These are phyloP conservation scores for Aspergillus brunneoviolaceus DNA, from an alignment of 2,329 filamentous ascomycete genomes.

Conservation along the genomic window DNA sequence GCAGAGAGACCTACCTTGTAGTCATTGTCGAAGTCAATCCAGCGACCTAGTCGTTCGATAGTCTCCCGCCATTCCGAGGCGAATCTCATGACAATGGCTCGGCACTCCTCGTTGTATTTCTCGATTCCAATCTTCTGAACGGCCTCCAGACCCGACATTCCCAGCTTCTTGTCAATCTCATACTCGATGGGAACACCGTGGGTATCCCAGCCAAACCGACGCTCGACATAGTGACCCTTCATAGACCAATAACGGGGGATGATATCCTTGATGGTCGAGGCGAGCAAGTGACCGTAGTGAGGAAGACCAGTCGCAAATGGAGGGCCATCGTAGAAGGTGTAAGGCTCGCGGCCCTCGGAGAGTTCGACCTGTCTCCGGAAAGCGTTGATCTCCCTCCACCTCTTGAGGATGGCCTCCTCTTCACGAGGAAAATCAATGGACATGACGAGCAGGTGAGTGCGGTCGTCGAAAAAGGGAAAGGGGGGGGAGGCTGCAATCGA, in stretches of 20 bases:
- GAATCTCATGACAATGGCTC: slow-evolving; percentile 90
- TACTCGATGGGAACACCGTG: slow-evolving; percentile 94
- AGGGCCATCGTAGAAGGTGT: slow-evolving; percentile 92
- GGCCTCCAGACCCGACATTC: slow-evolving; percentile 82
- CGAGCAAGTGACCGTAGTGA: slow-evolving; percentile 75
- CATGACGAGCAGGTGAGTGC: slow-evolving; percentile 52
- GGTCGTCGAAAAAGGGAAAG: slow-evolving; percentile 16
- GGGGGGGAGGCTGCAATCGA: slow-evolving; percentile 8
- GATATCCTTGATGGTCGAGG: slow-evolving; percentile 95
- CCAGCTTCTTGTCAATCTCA: slow-evolving; percentile 95
- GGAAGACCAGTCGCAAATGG: slow-evolving; percentile 72
- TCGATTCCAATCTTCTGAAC: slow-evolving; percentile 82
- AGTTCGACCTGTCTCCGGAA: slow-evolving; percentile 87
- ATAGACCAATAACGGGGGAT: slow-evolving; percentile 97
- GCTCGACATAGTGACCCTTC: slow-evolving; percentile 90
- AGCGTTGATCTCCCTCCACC: slow-evolving; percentile 89
- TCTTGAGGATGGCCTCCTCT: slow-evolving; percentile 78
- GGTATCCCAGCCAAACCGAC: slow-evolving; percentile 93
- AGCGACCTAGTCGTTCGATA: slow-evolving; percentile 83
- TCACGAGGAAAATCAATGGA: slow-evolving; percentile 91
- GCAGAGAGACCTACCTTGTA: slow-evolving; percentile 65
- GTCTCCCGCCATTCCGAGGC: slow-evolving; percentile 83
- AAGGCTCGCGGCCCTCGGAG: slow-evolving; percentile 76
- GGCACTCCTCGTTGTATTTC: slow-evolving; percentile 89
- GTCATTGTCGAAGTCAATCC: slow-evolving; percentile 98